Conservation (phyloP, 2,329 filamentous ascomycete species). For the Trichocomaceae sp. region DNA sequence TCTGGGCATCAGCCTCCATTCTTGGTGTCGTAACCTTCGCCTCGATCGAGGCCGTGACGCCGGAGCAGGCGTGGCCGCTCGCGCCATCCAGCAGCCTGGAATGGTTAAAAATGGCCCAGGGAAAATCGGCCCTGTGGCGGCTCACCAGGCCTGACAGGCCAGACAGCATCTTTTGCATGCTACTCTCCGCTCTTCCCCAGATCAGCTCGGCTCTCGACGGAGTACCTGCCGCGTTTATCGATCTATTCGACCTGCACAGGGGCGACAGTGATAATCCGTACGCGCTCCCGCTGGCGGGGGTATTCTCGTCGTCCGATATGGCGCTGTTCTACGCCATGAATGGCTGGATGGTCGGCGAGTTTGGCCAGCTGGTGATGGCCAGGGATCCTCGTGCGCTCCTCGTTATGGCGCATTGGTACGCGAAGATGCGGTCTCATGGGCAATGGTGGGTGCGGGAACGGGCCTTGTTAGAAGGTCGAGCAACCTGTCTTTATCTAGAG, state of each 20-base stretch:
- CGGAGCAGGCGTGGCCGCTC: background rate
- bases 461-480: conserved; percentile 1
- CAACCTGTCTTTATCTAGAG: background rate
- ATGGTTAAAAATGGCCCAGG: conserved; percentile 5
- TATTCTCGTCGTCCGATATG: background rate
- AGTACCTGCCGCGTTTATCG: no score
- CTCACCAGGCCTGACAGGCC: background rate
- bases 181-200: background rate
- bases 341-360: background rate
- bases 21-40: conserved; percentile 5
- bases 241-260: no score
- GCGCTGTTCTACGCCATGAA: background rate
- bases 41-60: background rate
- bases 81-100: background rate
- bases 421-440: background rate
- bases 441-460: conserved; percentile 3
- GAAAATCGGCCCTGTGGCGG: background rate
- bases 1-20: background rate
- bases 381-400: background rate
- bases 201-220: no score
- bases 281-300: no score
- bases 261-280: no score
- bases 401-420: conserved; percentile 1
- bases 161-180: background rate
- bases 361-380: background rate